phyloP scores from a whole-genome alignment of 345 rosid species.

The Cardamine chenopodiifolia region DNA sequence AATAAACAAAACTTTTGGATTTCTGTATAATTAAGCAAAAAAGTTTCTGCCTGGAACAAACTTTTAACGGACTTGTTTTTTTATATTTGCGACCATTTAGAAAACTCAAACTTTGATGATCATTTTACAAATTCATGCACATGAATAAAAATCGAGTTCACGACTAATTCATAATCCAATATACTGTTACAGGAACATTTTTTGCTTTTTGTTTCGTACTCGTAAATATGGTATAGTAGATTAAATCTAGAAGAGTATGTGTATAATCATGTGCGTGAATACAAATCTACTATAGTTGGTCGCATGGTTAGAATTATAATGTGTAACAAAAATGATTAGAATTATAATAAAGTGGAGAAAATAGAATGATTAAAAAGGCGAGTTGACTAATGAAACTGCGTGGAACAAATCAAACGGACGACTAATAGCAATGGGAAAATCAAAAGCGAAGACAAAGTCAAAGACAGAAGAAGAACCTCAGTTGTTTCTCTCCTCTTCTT shows the following conservation, averaged over 20 bases:
- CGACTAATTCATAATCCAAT: background rate
- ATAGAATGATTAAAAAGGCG: background rate
- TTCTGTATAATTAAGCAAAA: background rate
- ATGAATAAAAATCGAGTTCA: background rate
- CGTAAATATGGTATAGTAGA: background rate
- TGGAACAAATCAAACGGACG: constrained; percentile 19
- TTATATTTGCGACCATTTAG: background rate
- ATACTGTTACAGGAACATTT: background rate
- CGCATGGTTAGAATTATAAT: background rate
- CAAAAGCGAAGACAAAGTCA: constrained; percentile 34
- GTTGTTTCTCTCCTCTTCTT: constrained; percentile 32
- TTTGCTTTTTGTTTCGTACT: background rate
- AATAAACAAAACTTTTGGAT: background rate
- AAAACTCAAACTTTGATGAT: background rate
- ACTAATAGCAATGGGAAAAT: background rate
- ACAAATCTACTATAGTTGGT: background rate
- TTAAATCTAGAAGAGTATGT: background rate
- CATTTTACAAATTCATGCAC: background rate
- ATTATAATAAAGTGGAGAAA: background rate
- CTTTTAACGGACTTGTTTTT: background rate
- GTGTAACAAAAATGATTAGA: background rate
- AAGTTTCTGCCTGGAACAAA: background rate
- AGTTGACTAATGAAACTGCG: background rate
- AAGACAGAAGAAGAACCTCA: constrained; percentile 21
- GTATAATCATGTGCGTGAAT: background rate